These are phyloP conservation scores for Brassica carinata DNA, from an alignment of 345 rosid species.

Conservation along the genomic window DNA sequence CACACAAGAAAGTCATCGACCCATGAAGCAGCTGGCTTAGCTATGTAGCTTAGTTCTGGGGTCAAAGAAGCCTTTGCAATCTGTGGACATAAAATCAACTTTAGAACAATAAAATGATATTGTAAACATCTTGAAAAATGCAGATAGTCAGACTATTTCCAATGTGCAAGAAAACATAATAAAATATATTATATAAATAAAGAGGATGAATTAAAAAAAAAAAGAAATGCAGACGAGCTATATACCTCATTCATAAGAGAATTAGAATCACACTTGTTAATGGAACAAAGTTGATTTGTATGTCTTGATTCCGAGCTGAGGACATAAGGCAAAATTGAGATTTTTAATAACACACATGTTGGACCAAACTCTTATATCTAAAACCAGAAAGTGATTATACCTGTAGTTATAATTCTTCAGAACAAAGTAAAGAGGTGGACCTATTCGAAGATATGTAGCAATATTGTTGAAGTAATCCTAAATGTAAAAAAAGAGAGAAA, in stretches of 20 bases:
- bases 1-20: conserved; percentile 98
- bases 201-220: not conserved
- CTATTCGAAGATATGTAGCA: conserved; percentile 83
- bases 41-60: conserved; percentile 87
- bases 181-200: too few relatives aligned
- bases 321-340: conserved; percentile 37
- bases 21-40: conserved; percentile 99
- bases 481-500: conserved; percentile 24
- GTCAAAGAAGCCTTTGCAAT: conserved; percentile 80
- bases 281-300: conserved; percentile 90
- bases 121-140: not conserved
- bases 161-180: not conserved
- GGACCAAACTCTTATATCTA: conserved; percentile 17
- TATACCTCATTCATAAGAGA: conserved; percentile 91
- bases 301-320: conserved; percentile 90
- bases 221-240: not conserved
- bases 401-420: conserved; percentile 92
- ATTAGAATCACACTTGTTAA: conserved; percentile 82
- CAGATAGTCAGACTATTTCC: too few relatives aligned
- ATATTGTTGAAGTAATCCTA: conserved; percentile 90
- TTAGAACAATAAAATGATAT: not conserved
- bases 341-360: conserved; percentile 33
- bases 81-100: conserved; percentile 42
- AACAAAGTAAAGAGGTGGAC: conserved; percentile 93
- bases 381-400: conserved; percentile 42